phyloP scores from a whole-genome alignment of 192 early-diverging fungal genomes.

The Backusella tuberculispora region DNA sequence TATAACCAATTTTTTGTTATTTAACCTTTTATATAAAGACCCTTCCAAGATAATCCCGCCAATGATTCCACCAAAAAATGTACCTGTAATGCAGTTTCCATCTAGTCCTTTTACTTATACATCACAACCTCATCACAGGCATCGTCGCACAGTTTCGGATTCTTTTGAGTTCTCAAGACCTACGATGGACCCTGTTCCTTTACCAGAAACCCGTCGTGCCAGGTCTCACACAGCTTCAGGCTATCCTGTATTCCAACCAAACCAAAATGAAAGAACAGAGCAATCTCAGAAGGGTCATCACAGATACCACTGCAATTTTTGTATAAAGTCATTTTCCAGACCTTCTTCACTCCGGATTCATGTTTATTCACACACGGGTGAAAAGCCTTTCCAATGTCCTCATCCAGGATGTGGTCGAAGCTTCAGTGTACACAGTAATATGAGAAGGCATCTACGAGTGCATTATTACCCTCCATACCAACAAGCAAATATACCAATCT shows the following conservation, averaged over 20 bases:
- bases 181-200: not conserved
- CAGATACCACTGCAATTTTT: slow-evolving; percentile 59
- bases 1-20: not conserved
- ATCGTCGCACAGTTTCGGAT: slow-evolving; percentile 22
- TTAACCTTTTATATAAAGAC: not conserved
- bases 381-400: slow-evolving; percentile 38
- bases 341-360: slow-evolving; percentile 66
- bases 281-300: slow-evolving; percentile 8
- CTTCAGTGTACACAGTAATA: slow-evolving; percentile 53
- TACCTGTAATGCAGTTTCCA: not conserved
- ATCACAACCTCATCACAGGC: not conserved
- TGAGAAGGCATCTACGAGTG: slow-evolving; percentile 44
- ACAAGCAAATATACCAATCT: slow-evolving; percentile 2
- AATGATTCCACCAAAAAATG: not conserved
- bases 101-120: not conserved
- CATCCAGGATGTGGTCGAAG: not conserved
- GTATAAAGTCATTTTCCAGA: slow-evolving; percentile 65
- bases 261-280: slow-evolving; percentile 19
- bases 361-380: slow-evolving; percentile 47
- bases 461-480: slow-evolving; percentile 22
- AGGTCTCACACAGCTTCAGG: slow-evolving; percentile 27
- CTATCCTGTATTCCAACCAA: slow-evolving; percentile 7
- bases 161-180: slow-evolving; percentile 18
- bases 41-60: not conserved
- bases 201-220: not conserved